Evolutionary conservation across 768 basidiomycete species (phyloP), one percentile per base, ranked within the genome.

Genomic region (Tulasnella sp.): DNA sequence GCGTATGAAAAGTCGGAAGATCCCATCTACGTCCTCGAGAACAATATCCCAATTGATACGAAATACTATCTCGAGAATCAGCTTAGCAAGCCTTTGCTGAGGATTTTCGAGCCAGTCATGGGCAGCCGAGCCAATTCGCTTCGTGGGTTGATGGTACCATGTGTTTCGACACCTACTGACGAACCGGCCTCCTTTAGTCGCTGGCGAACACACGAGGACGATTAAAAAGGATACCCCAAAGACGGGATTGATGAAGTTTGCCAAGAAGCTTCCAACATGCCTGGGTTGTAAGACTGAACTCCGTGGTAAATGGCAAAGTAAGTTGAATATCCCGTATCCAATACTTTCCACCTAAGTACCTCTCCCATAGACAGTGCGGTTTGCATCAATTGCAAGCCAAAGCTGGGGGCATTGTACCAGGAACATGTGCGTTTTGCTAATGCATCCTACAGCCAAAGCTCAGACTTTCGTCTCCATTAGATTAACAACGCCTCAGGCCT

Each of bases 1-100:
- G 98, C 97, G 22, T 99, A 98, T 83, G 97, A 99, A 85, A 99
- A 99, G 86, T 98, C 97, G 0, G 98, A 99, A 85, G 98, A 99
- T 83, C 98, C 98, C 0, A 89, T 99, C 77, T 99, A 95, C 84
- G 98, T 99, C 22, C 90, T 99, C 31, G 98, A 99, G 86, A 96
- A 99, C 86, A 99, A 96, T 85, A 91, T 99, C 64, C 98, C 98
- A 0, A 97, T 99, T 82, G 98, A 99, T 84, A 99, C 98, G 7
- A 93, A 94, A 84, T 98, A 99, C 86, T 99, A 99, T 85, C 91
- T 99, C 74, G 97, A 99, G 80, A 98, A 99, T 84, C 98, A 99
- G 85, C 90, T 99, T 0, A 95, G 96, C 0, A 99, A 99, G 85
- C 98, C 98, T 11, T 88, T 99, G 1, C 90, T 99, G 92, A 90